phyloP scores from a whole-genome alignment of 176 grass and related monocot genomes.

The Tillandsia fasciculata region DNA sequence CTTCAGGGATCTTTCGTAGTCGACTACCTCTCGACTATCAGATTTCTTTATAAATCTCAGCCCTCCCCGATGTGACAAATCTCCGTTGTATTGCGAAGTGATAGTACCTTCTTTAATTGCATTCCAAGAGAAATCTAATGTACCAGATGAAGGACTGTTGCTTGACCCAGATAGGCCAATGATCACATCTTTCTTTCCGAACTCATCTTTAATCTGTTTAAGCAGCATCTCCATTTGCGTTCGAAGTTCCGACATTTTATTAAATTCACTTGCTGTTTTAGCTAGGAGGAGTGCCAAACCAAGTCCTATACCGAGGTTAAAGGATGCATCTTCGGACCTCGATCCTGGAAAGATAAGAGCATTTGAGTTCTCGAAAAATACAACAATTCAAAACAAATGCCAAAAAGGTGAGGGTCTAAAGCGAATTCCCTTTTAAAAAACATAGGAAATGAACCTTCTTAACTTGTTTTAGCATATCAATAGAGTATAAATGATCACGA shows the following conservation, averaged over 20 bases:
- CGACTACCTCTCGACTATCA: neutral
- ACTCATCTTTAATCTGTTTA: slow-evolving; percentile 28
- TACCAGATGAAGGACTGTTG: neutral
- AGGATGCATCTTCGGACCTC: neutral
- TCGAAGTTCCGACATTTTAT: slow-evolving; percentile 48
- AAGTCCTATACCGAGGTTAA: slow-evolving; percentile 28
- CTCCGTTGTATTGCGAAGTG: neutral
- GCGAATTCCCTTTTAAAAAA: no score
- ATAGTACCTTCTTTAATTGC: neutral
- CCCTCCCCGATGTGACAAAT: slow-evolving; percentile 1
- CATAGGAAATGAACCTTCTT: no score
- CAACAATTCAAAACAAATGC: neutral
- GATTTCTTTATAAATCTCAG: neutral
- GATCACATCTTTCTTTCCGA: neutral
- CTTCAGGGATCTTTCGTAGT: slow-evolving; percentile 2
- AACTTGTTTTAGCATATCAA: no score
- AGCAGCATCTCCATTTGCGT: slow-evolving; percentile 51
- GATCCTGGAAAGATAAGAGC: neutral
- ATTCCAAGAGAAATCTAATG: slow-evolving; percentile 4
- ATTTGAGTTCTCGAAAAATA: neutral
- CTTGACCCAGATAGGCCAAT: neutral
- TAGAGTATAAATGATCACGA: no score
- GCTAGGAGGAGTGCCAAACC: slow-evolving; percentile 35
- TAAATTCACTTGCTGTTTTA: slow-evolving; percentile 38
- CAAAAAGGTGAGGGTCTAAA: no score